Percentiles rank a stretch among this genome's conserved stretches.
These are phyloP conservation scores for Apiospora koreana DNA, from an alignment of 2,329 filamentous ascomycete species.

Conservation along the genomic window DNA sequence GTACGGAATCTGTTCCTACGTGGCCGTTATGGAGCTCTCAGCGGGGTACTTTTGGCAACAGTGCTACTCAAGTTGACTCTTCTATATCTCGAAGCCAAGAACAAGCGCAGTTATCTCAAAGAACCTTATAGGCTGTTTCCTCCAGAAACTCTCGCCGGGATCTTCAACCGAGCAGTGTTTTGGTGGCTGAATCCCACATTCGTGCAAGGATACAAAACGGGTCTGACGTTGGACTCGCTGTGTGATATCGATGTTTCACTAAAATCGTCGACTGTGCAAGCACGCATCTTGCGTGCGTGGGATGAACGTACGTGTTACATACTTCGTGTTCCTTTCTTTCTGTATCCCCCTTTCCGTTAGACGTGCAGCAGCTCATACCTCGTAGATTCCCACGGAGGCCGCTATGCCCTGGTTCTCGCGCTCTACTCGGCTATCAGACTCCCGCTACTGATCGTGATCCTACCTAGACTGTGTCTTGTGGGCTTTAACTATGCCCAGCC, in stretches of 20 bases:
- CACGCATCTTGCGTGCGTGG: not conserved
- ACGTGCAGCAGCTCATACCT: not conserved
- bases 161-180: not conserved
- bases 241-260: not conserved
- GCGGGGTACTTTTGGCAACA: not conserved
- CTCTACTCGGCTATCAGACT: not conserved
- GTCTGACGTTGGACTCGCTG: not conserved
- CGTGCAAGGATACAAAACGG: not conserved
- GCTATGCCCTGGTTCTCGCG: not conserved
- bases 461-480: slow-evolving; percentile 10
- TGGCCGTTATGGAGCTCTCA: not conserved
- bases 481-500: slow-evolving; percentile 42
- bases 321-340: not conserved
- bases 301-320: not conserved
- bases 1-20: not conserved
- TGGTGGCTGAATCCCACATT: not conserved
- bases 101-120: not conserved
- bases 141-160: not conserved
- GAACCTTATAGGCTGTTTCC: not conserved
- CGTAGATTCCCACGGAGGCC: not conserved
- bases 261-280: not conserved
- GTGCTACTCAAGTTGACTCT: not conserved
- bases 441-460: not conserved
- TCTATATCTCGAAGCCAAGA: not conserved
- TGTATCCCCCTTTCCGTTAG: not conserved